A percentile compares a stretch with the other conserved stretches of the same genome.
Conservation (phyloP, 139 green algal genomes). For the Parachlorella kessleri region DNA sequence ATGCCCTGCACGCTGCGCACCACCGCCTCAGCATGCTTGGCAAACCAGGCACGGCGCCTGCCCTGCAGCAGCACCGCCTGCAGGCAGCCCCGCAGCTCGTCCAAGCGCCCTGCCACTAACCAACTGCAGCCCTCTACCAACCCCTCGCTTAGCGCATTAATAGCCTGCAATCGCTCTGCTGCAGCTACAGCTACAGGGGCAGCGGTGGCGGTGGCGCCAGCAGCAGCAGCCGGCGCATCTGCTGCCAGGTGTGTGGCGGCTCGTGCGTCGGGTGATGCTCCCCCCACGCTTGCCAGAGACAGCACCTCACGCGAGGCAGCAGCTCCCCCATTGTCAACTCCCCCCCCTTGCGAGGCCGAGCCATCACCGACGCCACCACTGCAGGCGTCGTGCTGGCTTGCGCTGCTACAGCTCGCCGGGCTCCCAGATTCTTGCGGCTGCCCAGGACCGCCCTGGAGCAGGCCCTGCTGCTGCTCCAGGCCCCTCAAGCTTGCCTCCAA, state of each 20-base stretch:
- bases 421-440: background rate
- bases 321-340: background rate
- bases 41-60: constrained; percentile 1
- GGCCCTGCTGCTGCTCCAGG: background rate
- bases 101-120: too few relatives aligned
- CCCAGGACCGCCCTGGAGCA: background rate
- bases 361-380: background rate
- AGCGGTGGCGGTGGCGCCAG: background rate
- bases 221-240: background rate
- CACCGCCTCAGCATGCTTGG: background rate
- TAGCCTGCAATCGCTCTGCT: too few relatives aligned
- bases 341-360: background rate
- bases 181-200: too few relatives aligned
- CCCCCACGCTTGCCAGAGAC: background rate
- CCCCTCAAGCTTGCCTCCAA: background rate
- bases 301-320: background rate
- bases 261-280: background rate
- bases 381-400: background rate
- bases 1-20: background rate
- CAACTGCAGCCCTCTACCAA: background rate
- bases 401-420: too few relatives aligned
- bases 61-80: background rate
- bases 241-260: too few relatives aligned
- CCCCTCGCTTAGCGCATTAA: too few relatives aligned
- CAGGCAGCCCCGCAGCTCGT: background rate